Evolutionary conservation across 2,329 filamentous ascomycete genomes (phyloP).

Genomic region (Metarhizium humberi): DNA sequence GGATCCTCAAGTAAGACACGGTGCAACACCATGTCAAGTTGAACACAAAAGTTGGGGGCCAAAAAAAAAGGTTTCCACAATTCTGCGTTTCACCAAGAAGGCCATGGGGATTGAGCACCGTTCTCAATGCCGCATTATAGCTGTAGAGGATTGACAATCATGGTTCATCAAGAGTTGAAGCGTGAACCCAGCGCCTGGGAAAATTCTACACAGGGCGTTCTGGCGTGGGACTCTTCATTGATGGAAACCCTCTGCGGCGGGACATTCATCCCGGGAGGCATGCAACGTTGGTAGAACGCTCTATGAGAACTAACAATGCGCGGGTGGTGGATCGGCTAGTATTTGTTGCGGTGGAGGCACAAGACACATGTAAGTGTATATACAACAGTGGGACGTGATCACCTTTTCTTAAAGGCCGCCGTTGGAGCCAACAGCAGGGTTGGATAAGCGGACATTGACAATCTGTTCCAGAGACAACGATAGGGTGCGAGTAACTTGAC

Average conservation of each 20-base stretch:
- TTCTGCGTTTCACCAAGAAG: neutral
- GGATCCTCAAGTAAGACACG: slow-evolving; percentile 1
- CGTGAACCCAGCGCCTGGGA: neutral
- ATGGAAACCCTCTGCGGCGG: neutral
- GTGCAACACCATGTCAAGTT: neutral
- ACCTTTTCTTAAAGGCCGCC: neutral
- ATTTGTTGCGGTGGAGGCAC: neutral
- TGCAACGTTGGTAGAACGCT: neutral
- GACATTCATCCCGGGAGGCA: neutral
- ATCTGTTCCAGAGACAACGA: too few species aligned
- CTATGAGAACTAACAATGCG: neutral
- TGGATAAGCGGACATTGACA: too few species aligned
- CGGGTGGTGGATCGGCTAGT: neutral
- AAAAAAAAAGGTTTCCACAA: neutral
- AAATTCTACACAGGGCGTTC: neutral
- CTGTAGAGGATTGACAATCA: neutral
- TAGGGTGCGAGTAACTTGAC: too few species aligned
- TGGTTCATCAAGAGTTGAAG: neutral
- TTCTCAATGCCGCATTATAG: too few species aligned
- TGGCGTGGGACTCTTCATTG: neutral
- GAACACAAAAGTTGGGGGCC: neutral
- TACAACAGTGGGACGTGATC: neutral
- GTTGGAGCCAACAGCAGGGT: too few species aligned
- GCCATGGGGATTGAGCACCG: neutral
- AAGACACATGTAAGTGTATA: neutral